phyloP scores from a whole-genome alignment of 2,329 filamentous ascomycete genomes.

The Laburnicola sp. region DNA sequence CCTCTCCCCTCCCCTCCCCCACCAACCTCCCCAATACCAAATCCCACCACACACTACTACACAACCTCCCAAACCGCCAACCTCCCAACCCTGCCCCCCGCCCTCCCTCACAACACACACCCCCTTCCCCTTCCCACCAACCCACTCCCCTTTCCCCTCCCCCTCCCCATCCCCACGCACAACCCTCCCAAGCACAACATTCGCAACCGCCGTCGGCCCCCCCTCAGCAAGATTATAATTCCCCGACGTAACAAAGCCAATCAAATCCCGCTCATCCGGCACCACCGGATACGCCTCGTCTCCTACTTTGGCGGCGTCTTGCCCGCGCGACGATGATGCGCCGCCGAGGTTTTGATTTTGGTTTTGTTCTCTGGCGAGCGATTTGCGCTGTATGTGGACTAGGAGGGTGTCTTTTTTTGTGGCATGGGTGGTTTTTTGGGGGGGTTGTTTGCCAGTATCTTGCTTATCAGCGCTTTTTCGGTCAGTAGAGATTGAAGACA shows the following conservation, averaged over 20 bases:
- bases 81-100: constrained; percentile 77
- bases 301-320: constrained; percentile 23
- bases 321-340: too few species aligned
- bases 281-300: constrained; percentile 63
- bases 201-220: constrained; percentile 73
- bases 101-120: constrained; percentile 80
- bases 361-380: constrained; percentile 4
- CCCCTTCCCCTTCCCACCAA: constrained; percentile 37
- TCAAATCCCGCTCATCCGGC: constrained; percentile 73
- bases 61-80: constrained; percentile 76
- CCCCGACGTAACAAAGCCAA: constrained; percentile 89
- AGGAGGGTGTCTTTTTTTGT: constrained; percentile 17
- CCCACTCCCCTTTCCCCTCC: constrained; percentile 31
- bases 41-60: constrained; percentile 34
- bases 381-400: constrained; percentile 19
- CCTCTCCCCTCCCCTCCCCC: too few species aligned
- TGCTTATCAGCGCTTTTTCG: too few species aligned
- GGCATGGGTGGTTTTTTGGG: not conserved
- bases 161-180: constrained; percentile 52
- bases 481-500: not conserved
- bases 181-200: constrained; percentile 64
- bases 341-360: too few species aligned
- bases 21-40: too few species aligned
- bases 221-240: constrained; percentile 80
- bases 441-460: not conserved